Percentiles rank a stretch among this genome's conserved stretches.
These are phyloP conservation scores for Aegilops longissima DNA, from an alignment of 176 grass and related monocot species.

Conservation along the genomic window DNA sequence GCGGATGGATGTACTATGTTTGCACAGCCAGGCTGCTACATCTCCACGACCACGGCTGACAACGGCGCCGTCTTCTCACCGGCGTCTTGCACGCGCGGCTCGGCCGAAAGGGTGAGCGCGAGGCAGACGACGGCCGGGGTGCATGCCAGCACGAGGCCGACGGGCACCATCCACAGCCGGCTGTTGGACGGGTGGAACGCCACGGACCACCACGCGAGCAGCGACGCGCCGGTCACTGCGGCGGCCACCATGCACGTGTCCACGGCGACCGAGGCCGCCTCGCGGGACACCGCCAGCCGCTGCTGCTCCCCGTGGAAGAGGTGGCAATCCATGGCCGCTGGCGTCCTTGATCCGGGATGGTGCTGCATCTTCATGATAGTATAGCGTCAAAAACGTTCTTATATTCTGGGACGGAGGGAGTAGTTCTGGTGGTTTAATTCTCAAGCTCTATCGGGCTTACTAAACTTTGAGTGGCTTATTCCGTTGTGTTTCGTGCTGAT, in stretches of 20 bases:
- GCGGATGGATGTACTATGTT: neutral
- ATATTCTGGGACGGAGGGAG: too few species aligned
- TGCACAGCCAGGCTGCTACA: neutral
- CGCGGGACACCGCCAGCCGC: neutral
- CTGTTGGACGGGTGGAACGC: constrained; percentile 62
- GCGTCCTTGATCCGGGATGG: neutral
- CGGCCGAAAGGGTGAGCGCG: constrained; percentile 46
- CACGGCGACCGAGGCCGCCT: neutral
- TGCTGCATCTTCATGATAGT: neutral
- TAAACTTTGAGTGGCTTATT: neutral
- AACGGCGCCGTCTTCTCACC: neutral
- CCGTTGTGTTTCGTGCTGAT: neutral
- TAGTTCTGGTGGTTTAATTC: neutral
- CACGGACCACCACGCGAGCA: constrained; percentile 67
- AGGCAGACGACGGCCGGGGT: constrained; percentile 59
- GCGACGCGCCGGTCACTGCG: constrained; percentile 25
- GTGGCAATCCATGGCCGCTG: neutral
- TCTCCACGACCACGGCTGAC: constrained; percentile 34
- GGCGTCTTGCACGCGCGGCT: neutral
- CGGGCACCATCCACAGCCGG: constrained; percentile 88
- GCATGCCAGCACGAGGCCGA: constrained; percentile 63
- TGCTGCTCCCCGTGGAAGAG: neutral
- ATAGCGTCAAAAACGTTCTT: too few species aligned
- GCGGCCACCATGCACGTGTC: constrained; percentile 39
- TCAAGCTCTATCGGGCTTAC: neutral